Base-by-base conservation (phyloP, 208 protist species). In the Leishmania arabica region DNA sequence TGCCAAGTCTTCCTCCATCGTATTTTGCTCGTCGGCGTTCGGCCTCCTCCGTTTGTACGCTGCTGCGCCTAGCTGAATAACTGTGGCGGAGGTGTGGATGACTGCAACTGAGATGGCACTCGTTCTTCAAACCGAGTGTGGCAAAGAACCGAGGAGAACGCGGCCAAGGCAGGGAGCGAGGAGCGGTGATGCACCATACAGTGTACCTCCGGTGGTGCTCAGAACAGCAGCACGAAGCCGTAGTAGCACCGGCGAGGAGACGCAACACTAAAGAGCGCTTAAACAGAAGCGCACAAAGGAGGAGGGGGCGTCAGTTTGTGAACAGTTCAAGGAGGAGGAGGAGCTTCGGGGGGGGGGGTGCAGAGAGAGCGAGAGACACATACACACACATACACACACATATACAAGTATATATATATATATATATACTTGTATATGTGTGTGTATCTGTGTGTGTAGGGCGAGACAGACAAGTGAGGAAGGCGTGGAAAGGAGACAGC, bases 1-100 rank as follows among this genome's bases (percentile, higher is more conserved):
- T n/a, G 89, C 86, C 13, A 96, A 83, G 47, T 98, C 93, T 53
- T 95, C 92, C 68, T 92, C 84, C 93, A 95, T 85, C 27, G 37
- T 42, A 45, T 27, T 76, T 76, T 17, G 9, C 31, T 27, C 8
- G 53, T n/a, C 45, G 45, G 17, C 45, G 69, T 15, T 53, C 69
- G 24, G 69, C 40, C 42, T 54, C 45, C 21, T 24, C 51, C 45
- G 69, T 31, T 31, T 53, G 45, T 31, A 47, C 15, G 27, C 15
- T 62, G 31, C n/a, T 58, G 27, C 37, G 7, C 9, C 27, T 13
- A 45, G 21, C 40, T 40, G 31, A 68, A 17, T 68, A 17, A 68
- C 62, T 68, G 11, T 17, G 62, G 31, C 11, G 62, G 62, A 13
- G 62, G 13, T 68, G 62, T 31, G 62, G 62, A 42, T 68, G 31